phyloP scores from a whole-genome alignment of 2,329 filamentous ascomycete species.

The Calonectria naviculata region DNA sequence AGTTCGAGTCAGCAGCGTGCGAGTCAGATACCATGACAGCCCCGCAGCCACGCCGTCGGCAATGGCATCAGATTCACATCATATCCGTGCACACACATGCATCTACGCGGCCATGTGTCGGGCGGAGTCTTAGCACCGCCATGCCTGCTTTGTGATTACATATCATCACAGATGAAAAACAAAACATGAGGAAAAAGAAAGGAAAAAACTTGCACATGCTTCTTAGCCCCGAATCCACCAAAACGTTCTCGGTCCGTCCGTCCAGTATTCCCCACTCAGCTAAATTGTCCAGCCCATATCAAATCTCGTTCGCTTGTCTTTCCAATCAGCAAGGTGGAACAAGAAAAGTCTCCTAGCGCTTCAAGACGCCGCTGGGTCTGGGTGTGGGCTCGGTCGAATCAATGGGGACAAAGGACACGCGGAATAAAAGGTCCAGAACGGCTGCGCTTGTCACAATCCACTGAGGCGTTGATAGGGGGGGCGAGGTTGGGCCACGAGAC shows the following conservation, averaged over 20 bases:
- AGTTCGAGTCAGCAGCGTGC: neutral
- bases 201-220: neutral
- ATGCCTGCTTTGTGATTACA: neutral
- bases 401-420: neutral
- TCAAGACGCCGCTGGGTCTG: neutral
- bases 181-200: neutral
- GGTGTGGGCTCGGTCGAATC: neutral
- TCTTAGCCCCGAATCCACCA: neutral
- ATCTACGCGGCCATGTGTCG: constrained; percentile 1
- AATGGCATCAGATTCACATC: neutral
- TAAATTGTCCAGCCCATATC: neutral
- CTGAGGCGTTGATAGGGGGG: neutral
- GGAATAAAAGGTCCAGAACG: constrained; percentile 14
- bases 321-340: neutral
- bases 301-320: neutral
- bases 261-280: neutral
- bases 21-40: neutral
- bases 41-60: neutral
- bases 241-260: constrained; percentile 1
- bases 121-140: neutral
- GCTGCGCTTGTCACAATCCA: neutral
- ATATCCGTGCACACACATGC: neutral
- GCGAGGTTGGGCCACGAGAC: neutral
- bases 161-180: neutral
- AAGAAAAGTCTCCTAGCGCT: constrained; percentile 9